A percentile compares a stretch with the other conserved stretches of the same genome.
Evolutionary conservation across 148 eudicot genomes (phyloP).

Genomic region (Cornus suecica): DNA sequence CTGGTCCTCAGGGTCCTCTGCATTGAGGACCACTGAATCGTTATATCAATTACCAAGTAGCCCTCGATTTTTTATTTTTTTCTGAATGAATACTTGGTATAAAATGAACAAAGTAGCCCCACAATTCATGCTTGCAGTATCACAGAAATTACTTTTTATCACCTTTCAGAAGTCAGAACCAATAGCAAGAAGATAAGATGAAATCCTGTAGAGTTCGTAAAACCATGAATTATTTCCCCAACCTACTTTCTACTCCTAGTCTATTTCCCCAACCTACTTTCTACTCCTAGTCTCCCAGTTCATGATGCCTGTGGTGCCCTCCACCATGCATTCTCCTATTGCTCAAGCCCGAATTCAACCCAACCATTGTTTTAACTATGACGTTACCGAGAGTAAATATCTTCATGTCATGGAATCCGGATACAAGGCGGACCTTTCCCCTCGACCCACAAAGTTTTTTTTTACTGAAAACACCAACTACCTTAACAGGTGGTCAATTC

Average conservation of each 20-base stretch:
- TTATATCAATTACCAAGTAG: neutral
- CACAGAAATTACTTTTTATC: neutral
- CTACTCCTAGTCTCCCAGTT: neutral
- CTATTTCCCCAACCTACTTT: neutral
- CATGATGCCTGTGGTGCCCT: neutral
- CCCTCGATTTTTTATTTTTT: too few relatives aligned
- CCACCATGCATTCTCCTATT: neutral
- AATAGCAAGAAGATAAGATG: conserved; percentile 2
- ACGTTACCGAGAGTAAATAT: neutral
- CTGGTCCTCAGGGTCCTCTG: neutral
- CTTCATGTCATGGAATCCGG: neutral
- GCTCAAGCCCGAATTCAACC: neutral
- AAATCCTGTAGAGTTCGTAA: neutral
- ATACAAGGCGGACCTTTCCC: too few relatives aligned
- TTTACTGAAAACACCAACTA: too few relatives aligned
- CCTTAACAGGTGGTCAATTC: too few relatives aligned
- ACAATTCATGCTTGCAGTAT: neutral
- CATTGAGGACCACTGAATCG: neutral
- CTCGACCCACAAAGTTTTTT: too few relatives aligned
- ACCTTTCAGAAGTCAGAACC: neutral
- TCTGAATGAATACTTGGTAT: too few relatives aligned
- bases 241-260: neutral
- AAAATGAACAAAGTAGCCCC: too few relatives aligned
- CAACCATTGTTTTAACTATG: neutral
- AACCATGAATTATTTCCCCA: neutral